Evolutionary conservation across 208 protist genomes (phyloP).

Genomic region (Acanthamoeba healyi): DNA sequence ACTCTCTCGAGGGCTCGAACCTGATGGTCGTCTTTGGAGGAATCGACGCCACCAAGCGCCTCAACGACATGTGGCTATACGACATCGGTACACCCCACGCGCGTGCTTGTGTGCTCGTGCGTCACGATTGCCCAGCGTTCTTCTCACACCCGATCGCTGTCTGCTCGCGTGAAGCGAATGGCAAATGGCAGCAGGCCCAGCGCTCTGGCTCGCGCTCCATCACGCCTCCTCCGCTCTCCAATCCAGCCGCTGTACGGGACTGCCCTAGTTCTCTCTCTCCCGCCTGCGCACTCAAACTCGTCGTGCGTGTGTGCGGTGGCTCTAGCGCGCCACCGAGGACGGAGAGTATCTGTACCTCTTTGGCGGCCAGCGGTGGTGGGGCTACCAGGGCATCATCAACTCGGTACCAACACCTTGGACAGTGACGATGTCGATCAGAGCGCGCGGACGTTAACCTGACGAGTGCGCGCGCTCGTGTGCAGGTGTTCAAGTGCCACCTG

Average conservation of each 20-base stretch:
- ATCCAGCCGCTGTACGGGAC: background rate
- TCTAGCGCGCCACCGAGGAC: background rate
- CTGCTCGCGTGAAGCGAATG: background rate
- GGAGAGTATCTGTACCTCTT: conserved; percentile 25
- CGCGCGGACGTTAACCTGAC: too few relatives aligned
- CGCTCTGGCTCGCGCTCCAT: background rate
- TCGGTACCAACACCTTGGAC: background rate
- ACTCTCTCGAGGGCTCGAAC: too few relatives aligned
- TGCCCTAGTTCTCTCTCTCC: background rate
- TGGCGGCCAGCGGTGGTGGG: conserved; percentile 33
- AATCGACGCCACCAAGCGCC: background rate
- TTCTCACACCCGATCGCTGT: background rate
- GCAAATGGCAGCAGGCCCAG: background rate
- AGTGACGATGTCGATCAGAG: too few relatives aligned
- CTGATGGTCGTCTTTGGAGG: conserved; percentile 11
- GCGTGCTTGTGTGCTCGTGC: background rate
- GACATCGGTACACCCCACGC: background rate
- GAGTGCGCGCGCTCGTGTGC: background rate
- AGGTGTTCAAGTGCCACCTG: conserved; percentile 10
- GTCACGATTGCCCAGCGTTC: background rate
- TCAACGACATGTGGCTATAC: conserved; percentile 9
- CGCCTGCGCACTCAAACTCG: background rate
- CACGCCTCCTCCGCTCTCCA: conserved; percentile 12
- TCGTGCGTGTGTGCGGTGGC: background rate
- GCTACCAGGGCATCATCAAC: conserved; percentile 35